Conservation (phyloP, 176 grass and related monocot genomes). For the maize (Zea mays) region DNA sequence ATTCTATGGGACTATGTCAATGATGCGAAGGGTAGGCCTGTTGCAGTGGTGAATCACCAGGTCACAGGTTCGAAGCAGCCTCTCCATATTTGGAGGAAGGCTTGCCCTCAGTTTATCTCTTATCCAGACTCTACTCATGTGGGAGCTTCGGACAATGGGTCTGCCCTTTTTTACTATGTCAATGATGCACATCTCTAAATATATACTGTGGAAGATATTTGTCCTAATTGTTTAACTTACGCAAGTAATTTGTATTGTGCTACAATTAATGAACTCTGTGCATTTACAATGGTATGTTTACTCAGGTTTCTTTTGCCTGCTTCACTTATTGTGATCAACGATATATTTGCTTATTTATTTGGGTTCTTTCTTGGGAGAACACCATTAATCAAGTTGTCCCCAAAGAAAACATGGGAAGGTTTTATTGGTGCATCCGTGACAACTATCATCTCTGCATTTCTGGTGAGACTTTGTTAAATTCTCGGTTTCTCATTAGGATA, state of each 20-base stretch:
- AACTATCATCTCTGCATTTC: constrained; percentile 88
- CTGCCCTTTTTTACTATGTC: too few relatives aligned
- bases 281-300: constrained; percentile 35
- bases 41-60: too few relatives aligned
- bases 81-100: too few relatives aligned
- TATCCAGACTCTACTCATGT: too few relatives aligned
- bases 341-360: constrained; percentile 95
- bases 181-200: background rate
- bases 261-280: constrained; percentile 19
- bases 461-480: constrained; percentile 56
- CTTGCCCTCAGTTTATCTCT: too few relatives aligned
- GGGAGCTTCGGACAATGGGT: too few relatives aligned
- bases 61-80: too few relatives aligned
- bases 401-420: constrained; percentile 99
- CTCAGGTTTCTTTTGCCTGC: constrained; percentile 97
- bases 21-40: background rate
- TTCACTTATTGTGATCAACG: constrained; percentile 96
- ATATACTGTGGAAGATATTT: background rate
- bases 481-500: background rate
- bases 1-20: constrained; percentile 12
- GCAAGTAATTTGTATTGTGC: constrained; percentile 3
- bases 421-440: constrained; percentile 98
- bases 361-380: constrained; percentile 98
- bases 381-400: constrained; percentile 96
- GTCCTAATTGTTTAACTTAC: constrained; percentile 9